Evolutionary conservation across 2,329 filamentous ascomycete species (phyloP).

Genomic region (Cadophora gregata): DNA sequence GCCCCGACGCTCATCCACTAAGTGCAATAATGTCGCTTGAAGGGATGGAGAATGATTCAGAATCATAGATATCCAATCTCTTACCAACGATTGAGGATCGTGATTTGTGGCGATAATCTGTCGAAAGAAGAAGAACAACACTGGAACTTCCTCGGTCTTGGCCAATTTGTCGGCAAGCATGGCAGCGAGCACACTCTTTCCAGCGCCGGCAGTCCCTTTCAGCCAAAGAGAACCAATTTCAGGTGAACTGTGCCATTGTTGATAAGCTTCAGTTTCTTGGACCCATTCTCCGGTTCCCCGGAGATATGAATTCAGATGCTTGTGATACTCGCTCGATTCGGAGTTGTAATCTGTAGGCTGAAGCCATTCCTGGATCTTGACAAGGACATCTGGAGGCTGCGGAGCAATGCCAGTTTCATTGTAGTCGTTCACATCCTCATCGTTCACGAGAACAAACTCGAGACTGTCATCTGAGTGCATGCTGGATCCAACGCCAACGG

Average conservation of each 20-base stretch:
- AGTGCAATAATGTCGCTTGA: conserved; percentile 33
- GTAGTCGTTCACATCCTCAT: conserved; percentile 20
- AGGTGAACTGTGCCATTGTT: conserved; percentile 30
- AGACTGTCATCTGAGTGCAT: conserved; percentile 17
- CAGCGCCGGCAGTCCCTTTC: conserved; percentile 51
- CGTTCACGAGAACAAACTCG: conserved; percentile 18
- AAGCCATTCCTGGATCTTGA: conserved; percentile 28
- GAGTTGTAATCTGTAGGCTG: conserved; percentile 33
- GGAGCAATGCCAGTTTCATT: conserved; percentile 14
- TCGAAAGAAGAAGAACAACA: conserved; percentile 49
- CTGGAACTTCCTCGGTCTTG: conserved; percentile 37
- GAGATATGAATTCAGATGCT: conserved; percentile 31
- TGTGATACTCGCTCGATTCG: conserved; percentile 32
- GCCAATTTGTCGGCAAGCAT: conserved; percentile 19
- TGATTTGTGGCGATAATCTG: conserved; percentile 46
- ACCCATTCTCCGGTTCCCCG: conserved; percentile 36
- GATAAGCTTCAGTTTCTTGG: conserved; percentile 29
- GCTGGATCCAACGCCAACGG: background rate
- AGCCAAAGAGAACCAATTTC: conserved; percentile 53
- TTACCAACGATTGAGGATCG: conserved; percentile 37
- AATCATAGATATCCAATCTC: conserved; percentile 45
- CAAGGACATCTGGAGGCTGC: conserved; percentile 16
- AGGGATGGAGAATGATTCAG: conserved; percentile 41
- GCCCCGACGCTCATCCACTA: conserved; percentile 20
- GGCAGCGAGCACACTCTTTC: conserved; percentile 52